These are phyloP conservation scores for Pseudogymnoascus sp. DNA, from an alignment of 2,329 filamentous ascomycete species.

Conservation along the genomic window DNA sequence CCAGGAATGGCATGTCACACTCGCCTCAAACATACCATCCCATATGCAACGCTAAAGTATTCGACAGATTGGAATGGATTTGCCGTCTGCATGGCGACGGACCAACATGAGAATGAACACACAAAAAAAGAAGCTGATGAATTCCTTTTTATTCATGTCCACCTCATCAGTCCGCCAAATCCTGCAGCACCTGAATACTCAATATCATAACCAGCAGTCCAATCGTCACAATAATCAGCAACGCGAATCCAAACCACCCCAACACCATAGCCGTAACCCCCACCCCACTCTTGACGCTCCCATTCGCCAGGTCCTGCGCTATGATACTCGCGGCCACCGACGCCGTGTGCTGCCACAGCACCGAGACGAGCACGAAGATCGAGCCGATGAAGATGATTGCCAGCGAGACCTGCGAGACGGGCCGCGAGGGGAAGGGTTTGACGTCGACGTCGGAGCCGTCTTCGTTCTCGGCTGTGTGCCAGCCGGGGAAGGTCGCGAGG, in stretches of 20 bases:
- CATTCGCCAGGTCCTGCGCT: slow-evolving; percentile 86
- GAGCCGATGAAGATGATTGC: slow-evolving; percentile 79
- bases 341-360: slow-evolving; percentile 88
- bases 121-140: background rate
- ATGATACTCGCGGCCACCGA: slow-evolving; percentile 92
- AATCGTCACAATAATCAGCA: slow-evolving; percentile 92
- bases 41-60: slow-evolving; percentile 9
- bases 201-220: slow-evolving; percentile 93
- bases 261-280: slow-evolving; percentile 94
- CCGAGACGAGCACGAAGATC: slow-evolving; percentile 65
- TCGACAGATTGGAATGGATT: slow-evolving; percentile 1
- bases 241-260: slow-evolving; percentile 92
- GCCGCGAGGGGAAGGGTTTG: slow-evolving; percentile 85
- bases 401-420: slow-evolving; percentile 85
- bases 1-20: background rate
- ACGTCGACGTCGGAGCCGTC: slow-evolving; percentile 79
- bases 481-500: slow-evolving; percentile 92
- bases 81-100: background rate
- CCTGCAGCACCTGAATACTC: slow-evolving; percentile 67
- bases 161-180: slow-evolving; percentile 29
- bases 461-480: slow-evolving; percentile 84
- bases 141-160: background rate
- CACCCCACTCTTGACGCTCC: slow-evolving; percentile 76
- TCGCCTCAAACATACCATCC: background rate
- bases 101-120: background rate